Conservation (phyloP, 2,329 filamentous ascomycete species). For the Huntiella moniliformis region DNA sequence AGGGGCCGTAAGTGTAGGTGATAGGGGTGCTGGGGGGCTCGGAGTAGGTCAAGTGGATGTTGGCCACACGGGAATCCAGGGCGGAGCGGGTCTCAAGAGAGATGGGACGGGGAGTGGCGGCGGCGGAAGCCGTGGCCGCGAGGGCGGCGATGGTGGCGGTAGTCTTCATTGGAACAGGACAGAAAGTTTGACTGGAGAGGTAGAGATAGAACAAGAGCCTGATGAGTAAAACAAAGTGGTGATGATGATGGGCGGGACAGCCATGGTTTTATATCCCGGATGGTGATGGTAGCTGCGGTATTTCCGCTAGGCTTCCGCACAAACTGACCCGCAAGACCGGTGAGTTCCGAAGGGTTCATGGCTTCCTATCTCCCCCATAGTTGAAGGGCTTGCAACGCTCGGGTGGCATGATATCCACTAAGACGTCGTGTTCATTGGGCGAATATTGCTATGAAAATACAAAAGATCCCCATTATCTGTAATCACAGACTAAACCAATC, state of each 20-base stretch:
- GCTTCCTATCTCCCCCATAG: too few species aligned
- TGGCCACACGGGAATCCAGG: slow-evolving; percentile 11
- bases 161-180: slow-evolving; percentile 7
- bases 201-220: not conserved
- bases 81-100: slow-evolving; percentile 10
- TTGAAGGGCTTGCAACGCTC: too few species aligned
- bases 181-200: not conserved
- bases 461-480: too few species aligned
- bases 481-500: too few species aligned
- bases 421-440: too few species aligned
- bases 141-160: slow-evolving; percentile 8
- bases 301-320: too few species aligned
- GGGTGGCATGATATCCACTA: too few species aligned
- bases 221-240: slow-evolving; percentile 1
- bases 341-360: too few species aligned
- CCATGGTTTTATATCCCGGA: not conserved
- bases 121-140: slow-evolving; percentile 8
- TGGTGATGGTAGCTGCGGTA: not conserved
- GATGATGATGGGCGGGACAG: not conserved
- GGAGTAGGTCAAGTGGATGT: slow-evolving; percentile 14
- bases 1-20: slow-evolving; percentile 14
- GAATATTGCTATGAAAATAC: too few species aligned
- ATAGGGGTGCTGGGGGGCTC: slow-evolving; percentile 12
- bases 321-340: too few species aligned
- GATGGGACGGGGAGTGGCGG: slow-evolving; percentile 8